Base-by-base conservation (phyloP, 2,329 filamentous ascomycete species). In the Dothistroma pini region DNA sequence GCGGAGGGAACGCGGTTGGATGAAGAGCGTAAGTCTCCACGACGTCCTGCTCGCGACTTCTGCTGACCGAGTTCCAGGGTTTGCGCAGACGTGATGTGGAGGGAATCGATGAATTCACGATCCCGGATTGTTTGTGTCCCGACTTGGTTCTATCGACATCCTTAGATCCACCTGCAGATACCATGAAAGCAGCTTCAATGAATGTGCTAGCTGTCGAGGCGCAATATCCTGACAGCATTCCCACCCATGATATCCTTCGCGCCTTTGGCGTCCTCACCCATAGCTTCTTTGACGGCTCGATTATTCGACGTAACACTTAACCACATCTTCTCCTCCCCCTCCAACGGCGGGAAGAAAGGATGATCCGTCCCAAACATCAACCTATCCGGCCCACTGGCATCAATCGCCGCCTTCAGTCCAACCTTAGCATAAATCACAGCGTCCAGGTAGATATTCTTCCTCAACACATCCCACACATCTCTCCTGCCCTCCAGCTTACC, bases 361-460 rank as follows among this genome's bases (percentile, higher is more conserved):
- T 93, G 89, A 72, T 93, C 90, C 0, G 89, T 93, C 29, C 89
- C 80, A 77, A 67, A 67, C 64, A 64, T 63, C n/a, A 66, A 53
- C 38, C 63, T 61, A 68, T 92, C 89, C 0, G 80, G 79, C 0
- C 89, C 89, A 9, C 77, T 83, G 0, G 87, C 88, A 22, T 86
- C 83, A 1, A 90, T 81, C 0, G 90, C 90, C 1, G 89, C 88
- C 68, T 83, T 86, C 59, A 93, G 74, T 0, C 89, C 89, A 10
- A 90, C 85, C 52, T 89, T 85, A 0, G 88, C 90, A 74, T 95
- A 92, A 7, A 96, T 84, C 14, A 96, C 92, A 0, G 91, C 91
- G 76, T 96, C 92, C 1, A 97, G 83, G 72, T 92, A 95, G 51
- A 96, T 84, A 77, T 96, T 95, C 64, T 86, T 87, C 70, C 83